These are phyloP conservation scores for Rhodamnia argentea DNA, from an alignment of 345 rosid genomes.

Conservation along the genomic window DNA sequence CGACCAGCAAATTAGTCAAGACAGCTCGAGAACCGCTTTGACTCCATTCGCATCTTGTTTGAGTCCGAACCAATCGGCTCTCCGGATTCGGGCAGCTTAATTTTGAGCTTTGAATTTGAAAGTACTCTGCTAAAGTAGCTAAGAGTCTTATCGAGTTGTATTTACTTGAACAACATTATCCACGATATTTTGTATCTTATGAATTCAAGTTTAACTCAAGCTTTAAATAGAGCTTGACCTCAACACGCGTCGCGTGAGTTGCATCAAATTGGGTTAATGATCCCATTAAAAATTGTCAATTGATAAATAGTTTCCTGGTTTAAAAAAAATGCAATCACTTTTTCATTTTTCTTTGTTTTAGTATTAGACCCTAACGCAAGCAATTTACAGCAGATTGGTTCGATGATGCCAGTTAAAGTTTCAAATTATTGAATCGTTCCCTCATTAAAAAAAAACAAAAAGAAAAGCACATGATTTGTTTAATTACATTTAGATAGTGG, in stretches of 20 bases:
- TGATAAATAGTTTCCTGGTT: background rate
- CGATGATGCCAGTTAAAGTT: background rate
- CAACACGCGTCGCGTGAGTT: accelerated
- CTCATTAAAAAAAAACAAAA: background rate
- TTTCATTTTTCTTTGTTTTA: background rate
- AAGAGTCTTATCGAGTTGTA: background rate
- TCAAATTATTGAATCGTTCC: background rate
- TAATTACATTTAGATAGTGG: background rate
- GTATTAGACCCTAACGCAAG: background rate
- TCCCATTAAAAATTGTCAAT: too few relatives aligned
- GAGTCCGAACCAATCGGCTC: background rate
- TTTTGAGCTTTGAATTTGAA: background rate
- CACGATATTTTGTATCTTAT: background rate
- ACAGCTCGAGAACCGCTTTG: background rate
- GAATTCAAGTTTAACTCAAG: background rate
- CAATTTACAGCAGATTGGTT: background rate
- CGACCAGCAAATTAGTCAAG: background rate
- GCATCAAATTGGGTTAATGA: background rate
- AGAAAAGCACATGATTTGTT: background rate
- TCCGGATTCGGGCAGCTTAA: background rate
- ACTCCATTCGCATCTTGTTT: background rate
- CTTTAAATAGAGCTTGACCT: background rate
- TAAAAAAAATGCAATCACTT: background rate
- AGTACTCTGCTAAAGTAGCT: background rate
- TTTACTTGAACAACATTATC: background rate